These are phyloP conservation scores for Ustilago hordei DNA, from an alignment of 1,284 basidiomycete genomes.

Conservation along the genomic window DNA sequence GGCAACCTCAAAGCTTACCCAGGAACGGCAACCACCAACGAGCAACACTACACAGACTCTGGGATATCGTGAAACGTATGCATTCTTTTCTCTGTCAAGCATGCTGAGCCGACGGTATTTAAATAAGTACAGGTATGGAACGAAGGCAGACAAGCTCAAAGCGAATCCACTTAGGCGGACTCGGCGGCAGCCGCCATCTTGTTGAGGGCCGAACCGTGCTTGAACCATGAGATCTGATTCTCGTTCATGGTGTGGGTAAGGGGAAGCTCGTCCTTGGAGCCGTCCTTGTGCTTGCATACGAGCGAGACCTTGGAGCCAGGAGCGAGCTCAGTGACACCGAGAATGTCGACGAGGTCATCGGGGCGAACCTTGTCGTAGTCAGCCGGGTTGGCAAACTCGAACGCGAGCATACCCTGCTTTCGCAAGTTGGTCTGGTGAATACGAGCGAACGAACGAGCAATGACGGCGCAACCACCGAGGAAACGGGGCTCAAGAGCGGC, in stretches of 20 bases:
- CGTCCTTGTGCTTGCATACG: conserved; percentile 67
- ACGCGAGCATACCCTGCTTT: conserved; percentile 69
- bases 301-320: conserved; percentile 64
- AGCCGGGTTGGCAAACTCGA: conserved; percentile 64
- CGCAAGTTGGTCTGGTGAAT: conserved; percentile 99
- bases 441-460: conserved; percentile 94
- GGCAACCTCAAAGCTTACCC: background rate
- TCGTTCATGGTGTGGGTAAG: conserved; percentile 69
- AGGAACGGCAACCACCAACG: background rate
- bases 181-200: conserved; percentile 64
- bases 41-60: background rate
- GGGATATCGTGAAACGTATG: conserved; percentile 6
- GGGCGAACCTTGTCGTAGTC: conserved; percentile 68
- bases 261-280: conserved; percentile 63
- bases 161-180: conserved; percentile 34
- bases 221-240: conserved; percentile 69
- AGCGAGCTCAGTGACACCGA: conserved; percentile 64
- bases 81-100: conserved; percentile 27
- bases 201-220: conserved; percentile 67
- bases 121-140: conserved; percentile 34
- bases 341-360: conserved; percentile 64
- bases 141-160: conserved; percentile 3
- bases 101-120: conserved; percentile 17
- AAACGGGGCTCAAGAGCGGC: conserved; percentile 97
- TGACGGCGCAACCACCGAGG: conserved; percentile 94